phyloP scores from a whole-genome alignment of 2,329 filamentous ascomycete genomes.

The Ophiocordyceps robertsii region DNA sequence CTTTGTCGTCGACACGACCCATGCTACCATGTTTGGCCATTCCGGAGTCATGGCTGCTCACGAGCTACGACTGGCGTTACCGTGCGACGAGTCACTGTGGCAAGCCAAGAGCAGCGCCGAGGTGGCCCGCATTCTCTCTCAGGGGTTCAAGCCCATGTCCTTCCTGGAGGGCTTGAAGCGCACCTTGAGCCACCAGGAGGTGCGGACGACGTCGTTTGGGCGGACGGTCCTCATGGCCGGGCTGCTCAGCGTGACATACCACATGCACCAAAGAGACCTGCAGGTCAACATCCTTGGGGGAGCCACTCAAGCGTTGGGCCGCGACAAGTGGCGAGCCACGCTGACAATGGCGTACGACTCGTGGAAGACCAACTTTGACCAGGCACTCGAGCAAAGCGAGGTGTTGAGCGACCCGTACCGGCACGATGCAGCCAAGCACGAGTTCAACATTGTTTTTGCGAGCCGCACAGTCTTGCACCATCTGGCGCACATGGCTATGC shows the following conservation, averaged over 20 bases:
- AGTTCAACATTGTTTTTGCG: conserved; percentile 59
- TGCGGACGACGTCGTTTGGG: conserved; percentile 86
- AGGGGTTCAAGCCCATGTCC: conserved; percentile 70
- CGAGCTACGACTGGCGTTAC: conserved; percentile 80
- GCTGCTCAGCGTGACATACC: conserved; percentile 85
- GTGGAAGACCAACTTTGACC: conserved; percentile 88
- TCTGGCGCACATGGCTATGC: conserved; percentile 93
- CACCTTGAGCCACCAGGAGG: conserved; percentile 72
- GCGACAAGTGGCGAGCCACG: conserved; percentile 81
- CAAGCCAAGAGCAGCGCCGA: conserved; percentile 78
- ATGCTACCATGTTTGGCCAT: conserved; percentile 96
- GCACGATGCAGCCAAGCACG: conserved; percentile 44
- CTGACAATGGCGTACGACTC: conserved; percentile 82
- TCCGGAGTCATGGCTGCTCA: conserved; percentile 95
- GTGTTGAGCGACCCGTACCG: conserved; percentile 38
- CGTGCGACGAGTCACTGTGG: conserved; percentile 90
- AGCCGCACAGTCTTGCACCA: conserved; percentile 83
- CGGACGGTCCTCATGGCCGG: conserved; percentile 90
- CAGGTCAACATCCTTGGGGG: conserved; percentile 72
- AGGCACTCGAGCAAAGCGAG: conserved; percentile 53
- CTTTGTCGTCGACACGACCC: conserved; percentile 89
- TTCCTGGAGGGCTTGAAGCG: conserved; percentile 87
- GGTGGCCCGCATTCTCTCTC: conserved; percentile 65
- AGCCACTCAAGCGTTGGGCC: conserved; percentile 63
- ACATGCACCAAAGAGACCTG: conserved; percentile 92